A percentile compares a stretch with the other conserved stretches of the same genome.
phyloP scores from a whole-genome alignment of 345 rosid genomes.

The Dipteronia dyeriana region DNA sequence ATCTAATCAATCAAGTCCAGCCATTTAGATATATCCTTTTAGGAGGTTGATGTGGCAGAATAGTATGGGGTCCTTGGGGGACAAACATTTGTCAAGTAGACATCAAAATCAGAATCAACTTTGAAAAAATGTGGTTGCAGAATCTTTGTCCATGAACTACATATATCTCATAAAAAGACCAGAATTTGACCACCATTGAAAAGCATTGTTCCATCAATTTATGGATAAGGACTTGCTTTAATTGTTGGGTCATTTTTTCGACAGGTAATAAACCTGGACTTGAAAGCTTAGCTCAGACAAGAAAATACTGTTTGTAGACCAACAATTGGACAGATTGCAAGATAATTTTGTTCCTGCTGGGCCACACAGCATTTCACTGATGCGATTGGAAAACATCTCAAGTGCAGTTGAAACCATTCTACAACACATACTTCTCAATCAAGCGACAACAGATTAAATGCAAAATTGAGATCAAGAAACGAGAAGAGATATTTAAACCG shows the following conservation, averaged over 20 bases:
- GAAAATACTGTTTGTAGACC: slow-evolving; percentile 15
- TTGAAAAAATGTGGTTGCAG: slow-evolving; percentile 21
- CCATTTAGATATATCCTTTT: not conserved
- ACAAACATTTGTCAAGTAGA: not conserved
- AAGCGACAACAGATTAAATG: too few species aligned
- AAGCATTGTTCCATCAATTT: slow-evolving; percentile 23
- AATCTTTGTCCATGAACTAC: slow-evolving; percentile 30
- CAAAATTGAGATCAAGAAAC: not conserved
- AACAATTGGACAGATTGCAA: not conserved
- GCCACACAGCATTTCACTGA: slow-evolving; percentile 15
- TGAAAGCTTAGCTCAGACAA: slow-evolving; percentile 2
- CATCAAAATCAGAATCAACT: slow-evolving; percentile 20
- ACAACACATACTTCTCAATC: not conserved
- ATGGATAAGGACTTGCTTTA: slow-evolving; percentile 6
- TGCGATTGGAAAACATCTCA: too few species aligned
- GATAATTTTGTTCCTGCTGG: slow-evolving; percentile 21
- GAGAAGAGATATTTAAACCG: not conserved
- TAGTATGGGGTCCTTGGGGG: not conserved
- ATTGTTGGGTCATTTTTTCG: slow-evolving; percentile 23
- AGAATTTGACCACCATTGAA: slow-evolving; percentile 21
- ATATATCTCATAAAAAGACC: slow-evolving; percentile 25
- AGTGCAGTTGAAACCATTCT: not conserved
- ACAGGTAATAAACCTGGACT: slow-evolving; percentile 8
- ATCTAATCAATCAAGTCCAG: not conserved
- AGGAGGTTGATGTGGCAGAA: not conserved